These are phyloP conservation scores for Macrolepiota dolichaula DNA, from an alignment of 768 basidiomycete genomes.

Conservation along the genomic window DNA sequence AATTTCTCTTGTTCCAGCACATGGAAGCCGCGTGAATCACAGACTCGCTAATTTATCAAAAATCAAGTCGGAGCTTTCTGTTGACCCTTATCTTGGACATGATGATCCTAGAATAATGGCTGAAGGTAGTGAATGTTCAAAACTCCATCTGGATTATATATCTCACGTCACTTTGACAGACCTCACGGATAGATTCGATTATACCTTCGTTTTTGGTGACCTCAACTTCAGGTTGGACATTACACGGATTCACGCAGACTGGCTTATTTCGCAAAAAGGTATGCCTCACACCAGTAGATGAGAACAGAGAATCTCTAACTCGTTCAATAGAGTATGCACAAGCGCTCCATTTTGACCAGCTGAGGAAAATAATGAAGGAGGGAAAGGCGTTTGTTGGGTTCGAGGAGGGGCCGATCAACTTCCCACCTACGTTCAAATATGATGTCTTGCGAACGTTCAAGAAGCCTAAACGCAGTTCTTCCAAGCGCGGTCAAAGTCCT, in stretches of 20 bases:
- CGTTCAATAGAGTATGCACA: constrained; percentile 65
- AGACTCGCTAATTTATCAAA: constrained; percentile 85
- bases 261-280: constrained; percentile 85
- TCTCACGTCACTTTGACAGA: constrained; percentile 36
- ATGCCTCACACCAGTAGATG: not conserved
- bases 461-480: constrained; percentile 37
- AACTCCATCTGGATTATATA: not conserved
- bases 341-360: constrained; percentile 88
- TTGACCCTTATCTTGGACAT: constrained; percentile 71
- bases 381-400: constrained; percentile 74
- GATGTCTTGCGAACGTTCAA: constrained; percentile 66
- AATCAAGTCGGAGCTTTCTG: constrained; percentile 79
- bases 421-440: constrained; percentile 94
- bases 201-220: constrained; percentile 86
- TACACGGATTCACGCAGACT: constrained; percentile 89
- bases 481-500: constrained; percentile 23
- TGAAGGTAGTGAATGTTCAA: constrained; percentile 50
- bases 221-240: constrained; percentile 90
- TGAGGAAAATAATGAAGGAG: constrained; percentile 72
- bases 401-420: constrained; percentile 73
- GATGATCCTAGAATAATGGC: constrained; percentile 62
- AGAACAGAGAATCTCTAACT: not conserved
- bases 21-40: constrained; percentile 71
- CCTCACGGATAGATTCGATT: constrained; percentile 85
- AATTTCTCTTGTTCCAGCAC: constrained; percentile 41